Evolutionary conservation across 208 protist genomes (phyloP).

Genomic region (Trypanosoma cruzi): DNA sequence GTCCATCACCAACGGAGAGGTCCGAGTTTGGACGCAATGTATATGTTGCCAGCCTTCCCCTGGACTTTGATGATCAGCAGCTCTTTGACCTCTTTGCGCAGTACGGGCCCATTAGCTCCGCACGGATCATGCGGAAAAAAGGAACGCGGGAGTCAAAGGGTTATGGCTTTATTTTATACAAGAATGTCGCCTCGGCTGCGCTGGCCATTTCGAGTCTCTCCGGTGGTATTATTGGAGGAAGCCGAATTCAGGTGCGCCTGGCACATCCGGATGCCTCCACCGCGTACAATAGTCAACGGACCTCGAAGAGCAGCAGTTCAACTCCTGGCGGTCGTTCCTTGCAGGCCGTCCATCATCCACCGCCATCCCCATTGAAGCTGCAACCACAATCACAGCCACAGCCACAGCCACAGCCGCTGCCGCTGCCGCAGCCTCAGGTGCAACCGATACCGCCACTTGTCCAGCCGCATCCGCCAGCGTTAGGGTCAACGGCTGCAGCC

Average conservation of each 20-base stretch:
- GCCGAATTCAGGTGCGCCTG: constrained; percentile 71
- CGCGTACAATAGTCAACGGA: constrained; percentile 21
- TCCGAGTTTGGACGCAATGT: constrained; percentile 57
- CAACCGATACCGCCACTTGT: not conserved
- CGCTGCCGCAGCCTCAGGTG: not conserved
- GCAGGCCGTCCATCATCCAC: constrained; percentile 8
- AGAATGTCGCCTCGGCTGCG: constrained; percentile 38
- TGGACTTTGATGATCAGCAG: constrained; percentile 61
- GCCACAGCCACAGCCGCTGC: not conserved
- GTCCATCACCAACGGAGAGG: not conserved
- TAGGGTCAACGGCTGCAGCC: not conserved
- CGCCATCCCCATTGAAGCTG: constrained; percentile 10
- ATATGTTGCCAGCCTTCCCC: constrained; percentile 78
- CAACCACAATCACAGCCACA: not conserved
- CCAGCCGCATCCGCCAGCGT: not conserved
- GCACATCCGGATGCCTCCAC: constrained; percentile 53
- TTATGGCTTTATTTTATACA: constrained; percentile 85
- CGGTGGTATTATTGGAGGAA: constrained; percentile 44
- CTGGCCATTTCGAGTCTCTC: constrained; percentile 44
- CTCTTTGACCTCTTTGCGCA: constrained; percentile 62
- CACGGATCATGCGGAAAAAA: constrained; percentile 69
- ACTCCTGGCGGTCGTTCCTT: constrained; percentile 8
- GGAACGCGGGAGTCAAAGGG: constrained; percentile 60
- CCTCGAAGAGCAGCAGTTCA: constrained; percentile 9
- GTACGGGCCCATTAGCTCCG: constrained; percentile 61